Conservation (phyloP, 192 early-diverging fungal species). For the Linnemannia elongata region DNA sequence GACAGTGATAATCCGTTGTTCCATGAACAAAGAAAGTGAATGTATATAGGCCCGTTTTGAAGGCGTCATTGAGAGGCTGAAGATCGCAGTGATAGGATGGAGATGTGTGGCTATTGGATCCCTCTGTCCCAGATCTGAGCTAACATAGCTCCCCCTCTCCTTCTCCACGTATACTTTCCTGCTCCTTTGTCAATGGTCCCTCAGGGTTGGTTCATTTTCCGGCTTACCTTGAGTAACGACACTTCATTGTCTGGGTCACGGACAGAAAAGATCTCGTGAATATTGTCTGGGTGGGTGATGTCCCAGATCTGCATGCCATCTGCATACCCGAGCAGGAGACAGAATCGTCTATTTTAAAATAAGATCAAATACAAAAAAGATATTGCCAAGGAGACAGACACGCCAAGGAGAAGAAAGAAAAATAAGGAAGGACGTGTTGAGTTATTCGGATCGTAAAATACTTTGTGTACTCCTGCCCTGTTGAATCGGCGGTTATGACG, state of each 20-base stretch:
- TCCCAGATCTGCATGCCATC: constrained; percentile 89
- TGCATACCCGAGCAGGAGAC: constrained; percentile 76
- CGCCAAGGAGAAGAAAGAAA: background rate
- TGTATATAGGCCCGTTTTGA: background rate
- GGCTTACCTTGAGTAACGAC: constrained; percentile 63
- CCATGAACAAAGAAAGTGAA: background rate
- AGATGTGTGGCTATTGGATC: background rate
- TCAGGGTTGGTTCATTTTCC: background rate
- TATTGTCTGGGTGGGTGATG: constrained; percentile 72
- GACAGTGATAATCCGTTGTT: background rate
- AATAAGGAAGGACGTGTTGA: background rate
- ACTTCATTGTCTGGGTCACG: constrained; percentile 63
- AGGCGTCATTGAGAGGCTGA: background rate
- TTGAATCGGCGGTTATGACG: constrained; percentile 5
- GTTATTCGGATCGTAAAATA: background rate
- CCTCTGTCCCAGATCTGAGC: background rate
- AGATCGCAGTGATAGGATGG: constrained; percentile 8
- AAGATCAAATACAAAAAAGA: background rate
- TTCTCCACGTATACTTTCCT: background rate
- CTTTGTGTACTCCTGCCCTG: constrained; percentile 14
- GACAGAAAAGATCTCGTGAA: constrained; percentile 76
- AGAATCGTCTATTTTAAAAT: constrained; percentile 52
- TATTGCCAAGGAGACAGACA: background rate
- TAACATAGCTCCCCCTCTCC: background rate
- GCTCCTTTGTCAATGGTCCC: background rate